phyloP scores from a whole-genome alignment of 75 land plant species.

The Sequoiadendron giganteum region DNA sequence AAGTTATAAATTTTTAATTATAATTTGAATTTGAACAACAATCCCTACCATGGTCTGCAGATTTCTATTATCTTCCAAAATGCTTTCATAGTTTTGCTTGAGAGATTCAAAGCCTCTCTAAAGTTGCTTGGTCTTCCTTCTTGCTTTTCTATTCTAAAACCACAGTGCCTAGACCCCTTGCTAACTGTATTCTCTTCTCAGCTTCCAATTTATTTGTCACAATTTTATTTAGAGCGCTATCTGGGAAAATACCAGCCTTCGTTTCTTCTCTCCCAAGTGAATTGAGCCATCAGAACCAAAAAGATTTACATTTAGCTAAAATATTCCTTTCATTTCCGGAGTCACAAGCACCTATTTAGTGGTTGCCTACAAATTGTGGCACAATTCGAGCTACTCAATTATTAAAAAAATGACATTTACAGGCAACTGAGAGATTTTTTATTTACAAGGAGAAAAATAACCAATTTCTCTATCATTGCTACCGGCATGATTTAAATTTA shows the following conservation, averaged over 20 bases:
- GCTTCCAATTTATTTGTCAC: slow-evolving; percentile 1
- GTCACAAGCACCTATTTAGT: not conserved
- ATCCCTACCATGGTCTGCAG: slow-evolving; percentile 8
- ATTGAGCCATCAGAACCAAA: slow-evolving; percentile 1
- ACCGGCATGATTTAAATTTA: too few species aligned
- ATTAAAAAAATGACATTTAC: not conserved
- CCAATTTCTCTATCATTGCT: not conserved
- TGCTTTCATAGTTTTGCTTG: slow-evolving; percentile 3
- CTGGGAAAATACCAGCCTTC: not conserved
- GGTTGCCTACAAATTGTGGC: not conserved
- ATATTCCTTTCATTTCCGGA: not conserved
- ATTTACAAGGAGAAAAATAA: not conserved
- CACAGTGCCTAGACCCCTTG: not conserved
- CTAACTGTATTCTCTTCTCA: not conserved
- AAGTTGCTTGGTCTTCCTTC: slow-evolving; percentile 10
- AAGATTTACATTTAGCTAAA: not conserved
- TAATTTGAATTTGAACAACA: not conserved
- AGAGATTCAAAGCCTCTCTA: slow-evolving; percentile 12
- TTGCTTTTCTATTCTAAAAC: slow-evolving; percentile 10
- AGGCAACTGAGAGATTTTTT: not conserved
- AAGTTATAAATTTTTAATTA: not conserved
- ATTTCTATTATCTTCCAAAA: not conserved
- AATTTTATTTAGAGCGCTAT: slow-evolving; percentile 1
- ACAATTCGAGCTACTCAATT: not conserved
- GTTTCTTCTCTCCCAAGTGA: slow-evolving; percentile 3